Evolutionary conservation across 2,329 filamentous ascomycete genomes (phyloP), one percentile per base, ranked within the genome.

Genomic region (Cladosporium sp.): DNA sequence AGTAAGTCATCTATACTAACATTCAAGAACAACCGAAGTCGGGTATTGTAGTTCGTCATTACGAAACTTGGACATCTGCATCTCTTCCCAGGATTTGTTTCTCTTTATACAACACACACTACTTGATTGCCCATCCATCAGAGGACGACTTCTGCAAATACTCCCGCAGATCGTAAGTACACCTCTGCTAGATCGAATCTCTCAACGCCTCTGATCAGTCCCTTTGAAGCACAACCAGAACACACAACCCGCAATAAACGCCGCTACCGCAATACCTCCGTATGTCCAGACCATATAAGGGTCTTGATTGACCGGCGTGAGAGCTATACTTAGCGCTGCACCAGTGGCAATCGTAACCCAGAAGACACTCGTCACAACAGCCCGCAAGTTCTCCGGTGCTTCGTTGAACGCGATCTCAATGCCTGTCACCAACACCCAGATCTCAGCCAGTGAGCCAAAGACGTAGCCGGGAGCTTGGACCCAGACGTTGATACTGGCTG

Each of bases 231-330:
- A 39, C 7, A 57, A 12, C 62, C 61, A 66, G 28, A 66, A 66
- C 1, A 61, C 36, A 20, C 45, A 55, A 1, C 62, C 60, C 1
- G 60, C 60, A 36, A 59, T 58, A n/a, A 61, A 54, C 10, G 58
- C 61, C 10, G 58, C 53, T 12, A 53, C 59, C 2, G 59, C 59
- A 15, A 66, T 57, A 7, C 60, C 60, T 19, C 52, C 28, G 34
- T 66, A 66, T 76, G 88, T 80, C 83, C 84, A 87, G 55, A 85
- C 66, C 63, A 87, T 77, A 61, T 83, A 77, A 20, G 86, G 86
- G 68, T 89, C 83, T 58, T 78, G 78, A 12, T 83, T 80, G 17
- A 78, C 70, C 0, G 84, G 82, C 5, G 82, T 79, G n/a, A 89
- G 73, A 3, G 83, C 79, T 61, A 85, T 81, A 1, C 82, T 83